Evolutionary conservation across 257 asterid genomes (phyloP), one percentile per base, ranked within the genome.

Genomic region (Nicotiana otophora): DNA sequence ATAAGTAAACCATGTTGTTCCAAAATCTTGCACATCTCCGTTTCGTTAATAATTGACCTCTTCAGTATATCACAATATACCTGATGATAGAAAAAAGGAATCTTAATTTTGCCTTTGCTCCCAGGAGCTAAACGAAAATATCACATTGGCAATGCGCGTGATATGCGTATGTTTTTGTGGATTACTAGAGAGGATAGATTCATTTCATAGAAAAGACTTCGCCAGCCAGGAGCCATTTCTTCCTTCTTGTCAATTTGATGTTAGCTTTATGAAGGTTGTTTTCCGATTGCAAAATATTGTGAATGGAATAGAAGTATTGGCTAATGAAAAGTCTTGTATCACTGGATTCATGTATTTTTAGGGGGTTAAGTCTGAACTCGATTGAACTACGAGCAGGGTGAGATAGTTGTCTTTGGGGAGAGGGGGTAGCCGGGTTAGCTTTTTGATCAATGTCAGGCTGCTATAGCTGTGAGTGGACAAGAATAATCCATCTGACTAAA

Each of bases 1-100:
- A 83, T 83, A 74, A 87, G 91, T 30, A 96, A 69, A 75, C 98
- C 98, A 82, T 84, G 87, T n/a, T 88, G 91, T 85, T 91, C 92
- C 67, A 96, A 89, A 33, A 77, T 85, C 88, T 92, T 87, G 84
- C 90, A 60, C 12, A 96, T 79, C 61, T 93, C 89, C 4, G 65
- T 81, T 89, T 82, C 95, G 4, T 91, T 86, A 83, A 89, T 84
- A n/a, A 88, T 86, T 48, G 78, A 14, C 53, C 79, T 91, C 90
- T 92, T 84, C 5, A 87, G 76, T 80, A 96, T 85, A 80, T 91
- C 96, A 51, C 92, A 86, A 82, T 83, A 94, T 42, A 96, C 98
- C 99, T 96, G 89, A 83, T 46, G 69, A 77, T 42, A 81, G 80
- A 77, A 0, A 63, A 31, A 42, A 19, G 51, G 23, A 63, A 34